A percentile compares a stretch with the other conserved stretches of the same genome.
phyloP scores from a whole-genome alignment of 169 alveolate genomes.

The Babesia ovis region DNA sequence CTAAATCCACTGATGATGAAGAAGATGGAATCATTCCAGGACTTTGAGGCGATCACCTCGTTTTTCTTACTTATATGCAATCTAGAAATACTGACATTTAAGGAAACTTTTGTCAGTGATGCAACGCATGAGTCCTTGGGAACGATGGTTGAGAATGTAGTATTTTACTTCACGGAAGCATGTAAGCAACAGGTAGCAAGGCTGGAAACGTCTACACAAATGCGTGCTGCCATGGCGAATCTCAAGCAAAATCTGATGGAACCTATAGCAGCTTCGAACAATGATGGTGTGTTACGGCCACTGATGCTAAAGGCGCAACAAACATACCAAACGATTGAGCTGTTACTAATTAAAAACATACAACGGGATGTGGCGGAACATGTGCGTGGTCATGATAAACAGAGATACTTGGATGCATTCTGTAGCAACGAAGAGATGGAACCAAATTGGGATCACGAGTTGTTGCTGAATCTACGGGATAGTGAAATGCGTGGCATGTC shows the following conservation, averaged over 20 bases:
- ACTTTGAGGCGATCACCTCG: slow-evolving; percentile 10
- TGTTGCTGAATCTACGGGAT: not conserved
- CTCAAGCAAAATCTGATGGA: slow-evolving; percentile 8
- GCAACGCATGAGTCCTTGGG: slow-evolving; percentile 35
- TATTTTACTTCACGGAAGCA: slow-evolving; percentile 37
- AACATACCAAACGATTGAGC: slow-evolving; percentile 26
- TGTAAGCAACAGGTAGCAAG: slow-evolving; percentile 23
- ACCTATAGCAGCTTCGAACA: slow-evolving; percentile 14
- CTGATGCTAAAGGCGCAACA: slow-evolving; percentile 39
- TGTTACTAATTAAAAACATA: slow-evolving; percentile 2
- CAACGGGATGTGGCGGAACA: slow-evolving; percentile 11
- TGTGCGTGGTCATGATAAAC: slow-evolving; percentile 12
- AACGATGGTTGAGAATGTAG: slow-evolving; percentile 43
- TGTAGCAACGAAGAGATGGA: slow-evolving; percentile 13
- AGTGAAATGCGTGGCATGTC: not conserved
- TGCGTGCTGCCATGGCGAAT: slow-evolving; percentile 14
- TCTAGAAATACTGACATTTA: slow-evolving; percentile 45
- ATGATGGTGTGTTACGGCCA: slow-evolving; percentile 23
- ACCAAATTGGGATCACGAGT: slow-evolving; percentile 25
- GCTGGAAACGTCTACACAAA: slow-evolving; percentile 5
- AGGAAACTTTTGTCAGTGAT: slow-evolving; percentile 41
- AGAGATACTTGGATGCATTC: slow-evolving; percentile 3
- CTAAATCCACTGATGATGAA: slow-evolving; percentile 35
- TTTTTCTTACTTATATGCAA: slow-evolving; percentile 28
- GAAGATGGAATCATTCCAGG: slow-evolving; percentile 30